Evolutionary conservation across 345 rosid genomes (phyloP).

Genomic region (Corchorus capsularis): DNA sequence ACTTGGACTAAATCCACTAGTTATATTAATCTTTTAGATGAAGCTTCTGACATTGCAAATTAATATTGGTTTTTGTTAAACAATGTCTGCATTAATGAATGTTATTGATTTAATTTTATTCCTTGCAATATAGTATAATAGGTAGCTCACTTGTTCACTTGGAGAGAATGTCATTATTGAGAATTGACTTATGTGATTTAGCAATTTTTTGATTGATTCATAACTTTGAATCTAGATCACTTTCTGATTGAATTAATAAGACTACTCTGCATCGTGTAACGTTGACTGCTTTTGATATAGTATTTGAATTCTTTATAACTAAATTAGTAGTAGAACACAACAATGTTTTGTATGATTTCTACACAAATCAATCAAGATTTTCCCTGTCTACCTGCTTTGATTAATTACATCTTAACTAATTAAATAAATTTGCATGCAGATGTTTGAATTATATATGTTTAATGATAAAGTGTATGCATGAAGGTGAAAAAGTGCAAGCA

Average conservation of each 20-base stretch:
- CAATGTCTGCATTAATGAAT: background rate
- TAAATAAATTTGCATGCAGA: background rate
- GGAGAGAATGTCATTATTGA: background rate
- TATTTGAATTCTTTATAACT: background rate
- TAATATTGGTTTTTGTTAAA: background rate
- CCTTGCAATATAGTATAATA: too few species aligned
- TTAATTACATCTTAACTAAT: background rate
- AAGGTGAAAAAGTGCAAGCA: background rate
- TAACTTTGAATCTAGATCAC: background rate
- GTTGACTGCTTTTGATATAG: background rate
- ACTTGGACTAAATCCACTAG: constrained; percentile 7
- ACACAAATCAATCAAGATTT: background rate
- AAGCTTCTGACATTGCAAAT: constrained; percentile 8
- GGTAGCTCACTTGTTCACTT: background rate
- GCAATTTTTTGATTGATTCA: background rate
- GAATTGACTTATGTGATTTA: background rate
- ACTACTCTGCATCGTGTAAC: background rate
- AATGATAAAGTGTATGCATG: background rate
- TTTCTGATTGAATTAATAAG: background rate
- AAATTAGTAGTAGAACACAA: background rate
- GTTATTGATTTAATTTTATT: background rate
- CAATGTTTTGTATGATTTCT: background rate
- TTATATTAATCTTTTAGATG: constrained; percentile 1
- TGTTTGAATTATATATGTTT: background rate
- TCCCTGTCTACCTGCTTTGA: background rate